phyloP scores from a whole-genome alignment of 2,329 filamentous ascomycete genomes.

The Diatrype stigma region DNA sequence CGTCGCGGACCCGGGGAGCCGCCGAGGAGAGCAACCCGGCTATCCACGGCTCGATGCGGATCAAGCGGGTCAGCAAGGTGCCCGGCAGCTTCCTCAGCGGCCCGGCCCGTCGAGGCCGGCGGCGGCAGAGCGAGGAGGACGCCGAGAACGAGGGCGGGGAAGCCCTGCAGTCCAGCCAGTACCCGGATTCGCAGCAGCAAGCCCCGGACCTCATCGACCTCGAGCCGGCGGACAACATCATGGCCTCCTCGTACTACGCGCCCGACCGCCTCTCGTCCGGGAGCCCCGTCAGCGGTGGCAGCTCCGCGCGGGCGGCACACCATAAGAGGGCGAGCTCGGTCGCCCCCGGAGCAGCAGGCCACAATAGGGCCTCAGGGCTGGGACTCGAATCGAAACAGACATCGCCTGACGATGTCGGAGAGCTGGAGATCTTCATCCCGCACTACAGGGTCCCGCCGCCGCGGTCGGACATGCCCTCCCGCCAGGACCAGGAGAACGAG shows the following conservation, averaged over 20 bases:
- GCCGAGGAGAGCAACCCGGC: constrained; percentile 60
- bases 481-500: constrained; percentile 82
- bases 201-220: constrained; percentile 31
- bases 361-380: constrained; percentile 12
- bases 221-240: constrained; percentile 27
- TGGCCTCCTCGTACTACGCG: constrained; percentile 41
- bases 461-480: constrained; percentile 55
- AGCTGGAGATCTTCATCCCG: constrained; percentile 41
- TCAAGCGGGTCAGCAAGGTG: constrained; percentile 72
- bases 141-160: constrained; percentile 40
- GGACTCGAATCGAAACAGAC: constrained; percentile 11
- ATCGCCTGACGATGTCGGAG: constrained; percentile 27
- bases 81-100: constrained; percentile 76
- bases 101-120: constrained; percentile 70
- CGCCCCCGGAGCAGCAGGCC: constrained; percentile 27
- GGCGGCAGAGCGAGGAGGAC: constrained; percentile 65
- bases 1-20: constrained; percentile 46
- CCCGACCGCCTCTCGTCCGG: constrained; percentile 52
- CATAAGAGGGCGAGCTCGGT: constrained; percentile 33
- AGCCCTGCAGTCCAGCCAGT: constrained; percentile 35
- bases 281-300: constrained; percentile 51
- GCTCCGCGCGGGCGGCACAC: constrained; percentile 37
- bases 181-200: constrained; percentile 38
- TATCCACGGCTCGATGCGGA: constrained; percentile 68
- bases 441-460: constrained; percentile 55